Evolutionary conservation across 2,329 filamentous ascomycete species (phyloP).

Genomic region (Colletotrichum abscissum): DNA sequence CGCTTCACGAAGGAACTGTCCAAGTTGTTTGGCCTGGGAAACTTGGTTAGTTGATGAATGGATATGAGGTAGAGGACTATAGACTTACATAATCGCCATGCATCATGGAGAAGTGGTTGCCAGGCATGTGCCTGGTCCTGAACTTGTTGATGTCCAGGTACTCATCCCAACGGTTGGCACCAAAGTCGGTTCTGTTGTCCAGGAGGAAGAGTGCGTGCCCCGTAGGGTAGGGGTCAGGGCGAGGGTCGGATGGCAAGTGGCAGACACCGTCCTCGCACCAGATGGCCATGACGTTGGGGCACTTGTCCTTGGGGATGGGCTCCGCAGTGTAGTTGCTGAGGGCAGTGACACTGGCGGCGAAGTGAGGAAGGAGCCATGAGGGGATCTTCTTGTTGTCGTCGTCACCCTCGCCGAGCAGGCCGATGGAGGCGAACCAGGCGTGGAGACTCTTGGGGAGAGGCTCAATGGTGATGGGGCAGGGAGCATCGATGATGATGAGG

Average conservation of each 20-base stretch:
- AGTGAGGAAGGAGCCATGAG: slow-evolving; percentile 80
- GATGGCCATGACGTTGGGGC: slow-evolving; percentile 72
- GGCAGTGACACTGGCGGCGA: slow-evolving; percentile 74
- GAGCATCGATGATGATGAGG: slow-evolving; percentile 74
- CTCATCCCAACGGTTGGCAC: slow-evolving; percentile 76
- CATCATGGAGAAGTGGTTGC: slow-evolving; percentile 84
- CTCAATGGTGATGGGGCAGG: slow-evolving; percentile 75
- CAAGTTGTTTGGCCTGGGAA: slow-evolving; percentile 49
- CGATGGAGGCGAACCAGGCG: slow-evolving; percentile 78
- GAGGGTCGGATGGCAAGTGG: slow-evolving; percentile 72
- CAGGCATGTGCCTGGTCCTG: slow-evolving; percentile 73
- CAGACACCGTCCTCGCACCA: slow-evolving; percentile 82
- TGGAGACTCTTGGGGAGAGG: slow-evolving; percentile 73
- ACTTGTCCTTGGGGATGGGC: slow-evolving; percentile 68
- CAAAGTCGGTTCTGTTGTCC: slow-evolving; percentile 79
- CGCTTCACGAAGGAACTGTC: slow-evolving; percentile 48
- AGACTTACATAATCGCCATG: slow-evolving; percentile 61
- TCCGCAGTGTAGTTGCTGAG: slow-evolving; percentile 76
- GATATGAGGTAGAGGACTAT: too few relatives aligned
- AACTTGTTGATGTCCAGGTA: slow-evolving; percentile 72
- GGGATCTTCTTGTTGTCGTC: slow-evolving; percentile 68
- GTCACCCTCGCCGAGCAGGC: slow-evolving; percentile 73
- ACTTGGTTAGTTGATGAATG: slow-evolving; percentile 33
- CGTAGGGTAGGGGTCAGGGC: slow-evolving; percentile 69
- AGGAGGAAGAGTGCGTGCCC: slow-evolving; percentile 76